Percentiles rank a stretch among this genome's conserved stretches.
These are phyloP conservation scores for Fusarium illudens DNA, from an alignment of 2,329 filamentous ascomycete genomes.

Conservation along the genomic window DNA sequence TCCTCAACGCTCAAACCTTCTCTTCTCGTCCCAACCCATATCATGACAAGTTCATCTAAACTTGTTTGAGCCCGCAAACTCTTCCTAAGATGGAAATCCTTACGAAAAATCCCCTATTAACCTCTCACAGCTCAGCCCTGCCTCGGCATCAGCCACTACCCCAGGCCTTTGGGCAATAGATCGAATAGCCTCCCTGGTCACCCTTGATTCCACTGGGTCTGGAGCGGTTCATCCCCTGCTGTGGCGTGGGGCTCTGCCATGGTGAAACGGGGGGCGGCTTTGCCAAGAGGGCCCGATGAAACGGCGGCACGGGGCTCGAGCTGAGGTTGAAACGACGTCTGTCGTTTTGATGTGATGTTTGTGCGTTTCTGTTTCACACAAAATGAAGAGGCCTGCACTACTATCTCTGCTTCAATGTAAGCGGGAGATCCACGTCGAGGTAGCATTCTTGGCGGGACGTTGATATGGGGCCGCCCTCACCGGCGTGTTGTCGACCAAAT, in stretches of 20 bases:
- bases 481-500: not conserved
- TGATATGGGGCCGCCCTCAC: not conserved
- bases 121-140: conserved; percentile 14
- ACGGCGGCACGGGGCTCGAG: conserved; percentile 8
- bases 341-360: not conserved
- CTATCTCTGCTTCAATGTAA: conserved; percentile 7
- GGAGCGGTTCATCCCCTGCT: not conserved
- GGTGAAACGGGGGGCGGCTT: conserved; percentile 24
- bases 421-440: conserved; percentile 9
- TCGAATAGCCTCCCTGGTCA: not conserved
- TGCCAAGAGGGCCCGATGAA: conserved; percentile 15
- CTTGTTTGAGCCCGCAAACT: conserved; percentile 21
- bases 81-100: conserved; percentile 26
- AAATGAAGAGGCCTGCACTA: not conserved
- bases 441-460: conserved; percentile 2
- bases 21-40: not conserved
- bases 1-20: conserved; percentile 20
- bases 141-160: not conserved
- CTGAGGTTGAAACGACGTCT: conserved; percentile 12
- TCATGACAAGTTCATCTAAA: conserved; percentile 13
- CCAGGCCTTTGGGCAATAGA: not conserved
- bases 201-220: not conserved
- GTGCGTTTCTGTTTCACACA: conserved; percentile 11
- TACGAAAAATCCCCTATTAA: conserved; percentile 16
- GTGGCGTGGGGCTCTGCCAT: conserved; percentile 3